Percentiles rank a stretch among this genome's conserved stretches.
Conservation (phyloP, 179 eudicot species). For the Nepenthes alata region DNA sequence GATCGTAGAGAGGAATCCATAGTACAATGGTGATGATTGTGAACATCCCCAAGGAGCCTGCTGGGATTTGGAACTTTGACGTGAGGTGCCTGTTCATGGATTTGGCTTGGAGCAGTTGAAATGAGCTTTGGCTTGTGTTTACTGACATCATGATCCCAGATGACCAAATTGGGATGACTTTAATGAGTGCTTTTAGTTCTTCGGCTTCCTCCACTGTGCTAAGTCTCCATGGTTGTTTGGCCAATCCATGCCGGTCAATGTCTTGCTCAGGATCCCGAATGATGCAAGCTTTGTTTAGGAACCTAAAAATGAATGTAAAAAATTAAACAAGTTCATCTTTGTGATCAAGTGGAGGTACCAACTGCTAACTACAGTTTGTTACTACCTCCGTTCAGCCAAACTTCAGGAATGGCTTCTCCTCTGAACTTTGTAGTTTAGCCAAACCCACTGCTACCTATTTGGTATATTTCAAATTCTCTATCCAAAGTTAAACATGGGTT, state of each 20-base stretch:
- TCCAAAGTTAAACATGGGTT: no score
- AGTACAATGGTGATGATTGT: conserved; percentile 31
- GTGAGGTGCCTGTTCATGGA: conserved; percentile 72
- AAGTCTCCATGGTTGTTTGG: conserved; percentile 50
- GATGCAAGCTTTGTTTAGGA: conserved; percentile 71
- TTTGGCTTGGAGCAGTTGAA: conserved; percentile 48
- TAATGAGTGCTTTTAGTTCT: conserved; percentile 54
- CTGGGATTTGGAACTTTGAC: conserved; percentile 56
- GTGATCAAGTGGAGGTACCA: no score
- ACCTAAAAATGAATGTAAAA: conserved; percentile 23
- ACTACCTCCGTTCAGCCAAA: no score
- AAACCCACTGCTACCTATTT: no score
- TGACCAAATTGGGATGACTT: conserved; percentile 72
- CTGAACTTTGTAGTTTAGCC: no score
- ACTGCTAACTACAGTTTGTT: no score
- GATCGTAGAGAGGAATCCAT: conserved; percentile 69
- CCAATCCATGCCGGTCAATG: conserved; percentile 32
- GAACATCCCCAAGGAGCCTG: conserved; percentile 57
- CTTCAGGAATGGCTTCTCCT: no score
- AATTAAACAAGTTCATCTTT: no score
- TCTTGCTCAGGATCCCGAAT: conserved; percentile 41
- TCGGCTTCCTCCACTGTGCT: conserved; percentile 71
- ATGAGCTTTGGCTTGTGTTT: conserved; percentile 40
- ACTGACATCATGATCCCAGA: conserved; percentile 49
- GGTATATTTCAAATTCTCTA: no score